Evolutionary conservation across 148 eudicot genomes (phyloP).

Genomic region (Simmondsia chinensis): DNA sequence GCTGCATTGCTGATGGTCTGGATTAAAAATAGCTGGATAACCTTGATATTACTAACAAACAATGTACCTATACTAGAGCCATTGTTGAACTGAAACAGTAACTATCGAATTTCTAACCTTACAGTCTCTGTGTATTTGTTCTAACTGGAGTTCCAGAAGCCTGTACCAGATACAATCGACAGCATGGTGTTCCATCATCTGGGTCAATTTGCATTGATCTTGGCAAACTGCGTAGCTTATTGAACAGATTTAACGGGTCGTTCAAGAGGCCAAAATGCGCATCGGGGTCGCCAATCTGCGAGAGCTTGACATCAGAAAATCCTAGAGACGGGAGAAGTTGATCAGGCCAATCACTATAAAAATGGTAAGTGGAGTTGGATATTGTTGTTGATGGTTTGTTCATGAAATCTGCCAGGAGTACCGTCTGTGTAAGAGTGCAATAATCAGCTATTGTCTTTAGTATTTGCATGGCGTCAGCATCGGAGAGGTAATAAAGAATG

Average conservation of each 20-base stretch:
- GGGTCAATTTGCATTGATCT: constrained; percentile 80
- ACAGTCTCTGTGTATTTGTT: constrained; percentile 6
- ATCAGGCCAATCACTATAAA: constrained; percentile 94
- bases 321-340: constrained; percentile 77
- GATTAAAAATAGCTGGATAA: too few species aligned
- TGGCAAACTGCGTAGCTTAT: constrained; percentile 78
- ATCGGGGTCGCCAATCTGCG: constrained; percentile 91
- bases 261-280: constrained; percentile 75
- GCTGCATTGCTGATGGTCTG: too few species aligned
- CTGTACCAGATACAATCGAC: constrained; percentile 83
- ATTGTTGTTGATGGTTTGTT: constrained; percentile 72
- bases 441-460: constrained; percentile 62
- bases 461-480: constrained; percentile 54
- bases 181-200: constrained; percentile 83
- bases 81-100: not conserved
- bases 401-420: constrained; percentile 89
- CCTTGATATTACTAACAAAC: too few species aligned
- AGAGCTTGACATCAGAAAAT: constrained; percentile 71
- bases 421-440: constrained; percentile 48
- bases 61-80: too few species aligned
- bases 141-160: constrained; percentile 74
- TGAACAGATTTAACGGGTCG: constrained; percentile 72
- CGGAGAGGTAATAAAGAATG: constrained; percentile 63
- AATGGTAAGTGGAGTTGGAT: constrained; percentile 51
- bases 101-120: not conserved